Conservation (phyloP, 2,329 filamentous ascomycete species). For the Aureobasidium lini region DNA sequence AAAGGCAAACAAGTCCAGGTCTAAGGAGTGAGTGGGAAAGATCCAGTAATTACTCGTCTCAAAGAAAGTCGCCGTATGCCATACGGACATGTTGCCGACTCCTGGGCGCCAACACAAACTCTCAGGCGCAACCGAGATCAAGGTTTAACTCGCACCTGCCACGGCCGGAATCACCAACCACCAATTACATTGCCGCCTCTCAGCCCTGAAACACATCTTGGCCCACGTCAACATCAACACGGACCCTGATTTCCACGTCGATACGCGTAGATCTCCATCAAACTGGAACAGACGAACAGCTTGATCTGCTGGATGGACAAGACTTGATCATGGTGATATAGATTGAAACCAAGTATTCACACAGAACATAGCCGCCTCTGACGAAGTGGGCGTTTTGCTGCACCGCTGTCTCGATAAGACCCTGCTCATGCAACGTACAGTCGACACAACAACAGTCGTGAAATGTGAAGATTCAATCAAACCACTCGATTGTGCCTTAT, state of each 20-base stretch:
- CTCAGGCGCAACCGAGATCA: slow-evolving; percentile 1
- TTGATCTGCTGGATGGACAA: neutral
- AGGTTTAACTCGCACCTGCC: slow-evolving; percentile 2
- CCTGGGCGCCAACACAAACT: slow-evolving; percentile 4
- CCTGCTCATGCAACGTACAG: neutral
- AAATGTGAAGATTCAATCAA: too few relatives aligned
- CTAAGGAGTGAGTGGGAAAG: neutral
- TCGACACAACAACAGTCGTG: neutral
- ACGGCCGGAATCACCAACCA: neutral
- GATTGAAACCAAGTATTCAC: neutral
- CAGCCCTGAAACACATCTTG: neutral
- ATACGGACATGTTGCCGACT: neutral
- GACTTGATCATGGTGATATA: neutral
- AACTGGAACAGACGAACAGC: neutral
- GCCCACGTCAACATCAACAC: neutral
- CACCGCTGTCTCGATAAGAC: neutral
- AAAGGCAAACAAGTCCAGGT: neutral
- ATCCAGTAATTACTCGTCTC: neutral
- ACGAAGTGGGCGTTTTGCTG: neutral
- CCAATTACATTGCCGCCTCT: neutral
- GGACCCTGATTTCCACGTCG: neutral
- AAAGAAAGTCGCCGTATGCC: neutral
- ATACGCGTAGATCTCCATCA: neutral
- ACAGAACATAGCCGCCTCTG: neutral
- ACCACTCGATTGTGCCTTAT: neutral